Base-by-base conservation (phyloP, 306 rosid genomes). In the Prunus fruticosa region DNA sequence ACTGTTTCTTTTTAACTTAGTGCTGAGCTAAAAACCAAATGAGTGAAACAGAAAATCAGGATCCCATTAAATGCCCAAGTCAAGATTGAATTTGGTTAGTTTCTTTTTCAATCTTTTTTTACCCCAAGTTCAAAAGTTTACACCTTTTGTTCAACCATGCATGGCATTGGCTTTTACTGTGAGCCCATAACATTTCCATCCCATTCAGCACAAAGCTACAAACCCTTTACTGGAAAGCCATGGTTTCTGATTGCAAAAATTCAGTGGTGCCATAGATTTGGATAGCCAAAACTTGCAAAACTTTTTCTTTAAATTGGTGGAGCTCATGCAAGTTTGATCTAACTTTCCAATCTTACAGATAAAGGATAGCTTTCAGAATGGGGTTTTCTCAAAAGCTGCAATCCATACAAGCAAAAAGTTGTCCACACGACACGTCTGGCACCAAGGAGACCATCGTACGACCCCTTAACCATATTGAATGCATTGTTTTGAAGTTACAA, bases 401-500 rank as follows among this genome's bases (percentile, higher is more conserved):
- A 79, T 38, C 30, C 15, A 57, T 60, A 57, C 25, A 63, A 69
- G 43, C 2, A 43, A 66, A 63, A 51, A 38, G 65, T 69, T 50
- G 62, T 67, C 27, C 38, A 65, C 71, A 71, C 81, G 81, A 49
- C 75, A 64, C 72, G 78, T 71, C 43, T 46, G 11, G 2, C 4
- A 52, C 57, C 41, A 61, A 30, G 56, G 45, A 7, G 43, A 9
- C 43, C 43, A 6, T 38, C 45, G 51, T 60, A 51, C 72, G n/a
- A 56, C 53, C 66, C 53, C 62, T 16, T 25, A 54, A 34, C 73
- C 67, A 64, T 27, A 71, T 50, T 71, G 68, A 79, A 56, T 65
- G 78, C 72, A 25, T 43, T 16, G 56, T 60, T 46, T 67, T 66
- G 53, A 54, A 53, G 79, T 76, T 73, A 75, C 45, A 72, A 47